Conservation (phyloP, 305 asterid species). For the Stenogyne calaminthoides region DNA sequence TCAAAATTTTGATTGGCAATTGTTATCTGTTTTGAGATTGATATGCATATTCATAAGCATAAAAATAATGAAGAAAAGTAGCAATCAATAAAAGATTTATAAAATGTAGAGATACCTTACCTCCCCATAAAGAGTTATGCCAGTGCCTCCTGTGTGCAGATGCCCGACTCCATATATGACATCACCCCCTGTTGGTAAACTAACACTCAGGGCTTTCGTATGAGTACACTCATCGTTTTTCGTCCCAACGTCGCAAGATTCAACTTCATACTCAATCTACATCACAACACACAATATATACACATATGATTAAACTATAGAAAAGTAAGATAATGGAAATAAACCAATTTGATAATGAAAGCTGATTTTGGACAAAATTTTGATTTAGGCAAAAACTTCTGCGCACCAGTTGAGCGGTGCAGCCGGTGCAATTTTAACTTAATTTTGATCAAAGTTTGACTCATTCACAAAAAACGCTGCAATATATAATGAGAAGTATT, state of each 20-base stretch:
- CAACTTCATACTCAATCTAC: slow-evolving; percentile 63
- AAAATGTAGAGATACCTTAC: slow-evolving; percentile 32
- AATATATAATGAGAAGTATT: too few relatives aligned
- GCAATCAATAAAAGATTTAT: not conserved
- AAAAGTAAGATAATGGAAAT: not conserved
- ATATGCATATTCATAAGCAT: not conserved
- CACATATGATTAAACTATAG: not conserved
- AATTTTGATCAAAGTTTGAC: too few relatives aligned
- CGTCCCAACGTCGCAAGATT: slow-evolving; percentile 41
- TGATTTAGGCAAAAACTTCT: too few relatives aligned
- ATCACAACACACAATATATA: slow-evolving; percentile 24
- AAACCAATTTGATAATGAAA: not conserved
- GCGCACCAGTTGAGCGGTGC: too few relatives aligned
- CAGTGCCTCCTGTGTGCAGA: slow-evolving; percentile 73
- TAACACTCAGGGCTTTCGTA: slow-evolving; percentile 34
- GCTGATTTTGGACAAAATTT: not conserved
- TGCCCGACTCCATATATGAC: slow-evolving; percentile 75
- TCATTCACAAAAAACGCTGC: too few relatives aligned
- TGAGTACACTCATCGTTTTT: slow-evolving; percentile 37
- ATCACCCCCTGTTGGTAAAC: slow-evolving; percentile 66
- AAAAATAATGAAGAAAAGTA: too few relatives aligned
- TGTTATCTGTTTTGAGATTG: not conserved
- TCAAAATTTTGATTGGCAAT: not conserved
- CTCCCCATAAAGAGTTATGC: slow-evolving; percentile 65
- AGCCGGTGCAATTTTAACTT: too few relatives aligned